Conservation (phyloP, 208 protist genomes). For the Acanthamoeba royreba region DNA sequence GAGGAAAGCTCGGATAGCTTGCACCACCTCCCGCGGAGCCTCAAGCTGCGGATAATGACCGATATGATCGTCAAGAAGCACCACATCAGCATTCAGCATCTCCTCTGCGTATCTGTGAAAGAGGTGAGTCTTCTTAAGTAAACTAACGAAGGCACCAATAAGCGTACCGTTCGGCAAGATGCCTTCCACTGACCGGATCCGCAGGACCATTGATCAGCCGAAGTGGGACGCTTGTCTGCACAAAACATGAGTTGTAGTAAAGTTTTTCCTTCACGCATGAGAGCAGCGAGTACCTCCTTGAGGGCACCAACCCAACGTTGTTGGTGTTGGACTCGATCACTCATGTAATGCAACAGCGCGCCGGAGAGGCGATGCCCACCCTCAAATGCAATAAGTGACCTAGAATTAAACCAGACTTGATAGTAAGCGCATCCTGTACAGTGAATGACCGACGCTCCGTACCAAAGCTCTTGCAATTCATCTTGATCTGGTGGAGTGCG, state of each 20-base stretch:
- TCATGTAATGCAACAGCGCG: conserved; percentile 2
- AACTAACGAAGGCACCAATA: not conserved
- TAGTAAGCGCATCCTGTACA: no score
- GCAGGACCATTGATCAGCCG: not conserved
- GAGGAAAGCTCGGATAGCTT: not conserved
- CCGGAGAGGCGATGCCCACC: not conserved
- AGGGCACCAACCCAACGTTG: not conserved
- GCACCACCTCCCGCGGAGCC: not conserved
- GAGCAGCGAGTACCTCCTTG: not conserved
- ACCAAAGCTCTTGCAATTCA: not conserved
- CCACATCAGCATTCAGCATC: not conserved
- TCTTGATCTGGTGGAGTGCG: not conserved
- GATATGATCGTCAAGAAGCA: not conserved
- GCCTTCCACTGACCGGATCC: not conserved
- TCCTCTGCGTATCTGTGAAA: not conserved
- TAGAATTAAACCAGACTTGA: not conserved
- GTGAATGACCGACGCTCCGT: not conserved
- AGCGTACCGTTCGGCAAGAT: not conserved
- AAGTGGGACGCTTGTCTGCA: not conserved
- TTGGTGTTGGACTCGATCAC: not conserved
- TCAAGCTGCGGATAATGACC: not conserved
- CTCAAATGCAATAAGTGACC: not conserved
- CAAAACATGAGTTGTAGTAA: not conserved
- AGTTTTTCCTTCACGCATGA: not conserved
- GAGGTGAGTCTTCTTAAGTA: no score